phyloP scores from a whole-genome alignment of 2,329 filamentous ascomycete genomes.

The Diplodia seriata region DNA sequence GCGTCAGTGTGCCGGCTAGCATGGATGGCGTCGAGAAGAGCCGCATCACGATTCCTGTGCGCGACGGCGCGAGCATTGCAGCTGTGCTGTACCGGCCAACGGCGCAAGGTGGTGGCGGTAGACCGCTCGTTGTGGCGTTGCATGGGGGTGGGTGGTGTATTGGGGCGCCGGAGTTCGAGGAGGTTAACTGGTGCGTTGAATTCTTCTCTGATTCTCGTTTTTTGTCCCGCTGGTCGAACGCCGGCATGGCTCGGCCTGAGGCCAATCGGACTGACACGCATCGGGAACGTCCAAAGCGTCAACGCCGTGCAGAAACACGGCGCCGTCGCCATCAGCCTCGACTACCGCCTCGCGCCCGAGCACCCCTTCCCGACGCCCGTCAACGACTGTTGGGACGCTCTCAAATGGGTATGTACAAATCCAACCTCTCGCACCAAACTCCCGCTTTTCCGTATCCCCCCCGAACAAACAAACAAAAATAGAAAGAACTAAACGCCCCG shows the following conservation, averaged over 20 bases:
- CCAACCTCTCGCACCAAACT: no score
- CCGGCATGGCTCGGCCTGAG: background rate
- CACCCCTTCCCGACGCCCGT: constrained; percentile 68
- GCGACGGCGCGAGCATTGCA: constrained; percentile 9
- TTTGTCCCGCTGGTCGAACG: no score
- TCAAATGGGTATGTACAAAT: constrained; percentile 35
- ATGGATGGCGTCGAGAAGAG: constrained; percentile 20
- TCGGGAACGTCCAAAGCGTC: constrained; percentile 27
- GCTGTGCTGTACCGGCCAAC: constrained; percentile 21
- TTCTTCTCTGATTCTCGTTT: no score
- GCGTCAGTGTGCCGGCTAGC: constrained; percentile 3
- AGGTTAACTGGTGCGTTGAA: constrained; percentile 20
- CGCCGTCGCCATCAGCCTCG: constrained; percentile 66
- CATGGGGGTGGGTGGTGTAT: constrained; percentile 38
- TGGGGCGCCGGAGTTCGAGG: constrained; percentile 35
- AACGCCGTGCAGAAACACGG: constrained; percentile 60
- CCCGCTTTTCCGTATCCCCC: no score
- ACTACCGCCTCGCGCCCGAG: constrained; percentile 68
- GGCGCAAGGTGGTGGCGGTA: background rate
- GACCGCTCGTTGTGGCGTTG: constrained; percentile 37
- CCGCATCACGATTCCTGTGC: constrained; percentile 10
- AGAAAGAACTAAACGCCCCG: no score
- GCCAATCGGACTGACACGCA: background rate
- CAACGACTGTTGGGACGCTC: constrained; percentile 54
- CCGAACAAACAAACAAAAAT: no score